Conservation (phyloP, 1,139 yeast genomes). For the Scheffersomyces quercinus region DNA sequence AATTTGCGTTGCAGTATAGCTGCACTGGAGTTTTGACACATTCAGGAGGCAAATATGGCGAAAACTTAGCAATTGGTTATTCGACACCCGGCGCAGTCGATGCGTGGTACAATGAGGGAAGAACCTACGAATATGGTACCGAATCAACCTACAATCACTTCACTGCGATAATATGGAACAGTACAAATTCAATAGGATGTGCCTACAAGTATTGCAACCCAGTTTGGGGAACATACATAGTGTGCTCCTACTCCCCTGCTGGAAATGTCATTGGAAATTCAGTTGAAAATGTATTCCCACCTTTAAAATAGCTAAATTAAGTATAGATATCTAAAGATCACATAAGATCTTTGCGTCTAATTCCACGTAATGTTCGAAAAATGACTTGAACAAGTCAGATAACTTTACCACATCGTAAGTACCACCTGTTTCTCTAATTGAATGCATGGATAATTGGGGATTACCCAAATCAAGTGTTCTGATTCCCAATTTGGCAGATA, state of each 20-base stretch:
- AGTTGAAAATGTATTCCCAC: constrained; percentile 28
- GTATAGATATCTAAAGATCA: constrained; percentile 11
- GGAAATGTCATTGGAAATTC: constrained; percentile 55
- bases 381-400: constrained; percentile 60
- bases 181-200: constrained; percentile 18
- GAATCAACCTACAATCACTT: constrained; percentile 17
- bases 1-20: constrained; percentile 29
- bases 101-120: constrained; percentile 42
- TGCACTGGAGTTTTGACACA: constrained; percentile 38
- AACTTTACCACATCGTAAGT: constrained; percentile 68
- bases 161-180: constrained; percentile 23
- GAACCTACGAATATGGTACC: constrained; percentile 23
- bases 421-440: constrained; percentile 93
- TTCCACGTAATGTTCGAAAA: constrained; percentile 44
- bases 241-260: constrained; percentile 61
- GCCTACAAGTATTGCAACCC: constrained; percentile 23
- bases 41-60: constrained; percentile 39
- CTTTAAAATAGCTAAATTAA: background rate
- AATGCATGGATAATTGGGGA: constrained; percentile 94
- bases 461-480: constrained; percentile 91
- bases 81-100: constrained; percentile 28
- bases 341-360: constrained; percentile 31
- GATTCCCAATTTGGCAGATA: constrained; percentile 85
- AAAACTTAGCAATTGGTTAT: constrained; percentile 41
- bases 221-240: constrained; percentile 54